phyloP scores from a whole-genome alignment of 2,329 filamentous ascomycete species.

The Ramularia endophylla region DNA sequence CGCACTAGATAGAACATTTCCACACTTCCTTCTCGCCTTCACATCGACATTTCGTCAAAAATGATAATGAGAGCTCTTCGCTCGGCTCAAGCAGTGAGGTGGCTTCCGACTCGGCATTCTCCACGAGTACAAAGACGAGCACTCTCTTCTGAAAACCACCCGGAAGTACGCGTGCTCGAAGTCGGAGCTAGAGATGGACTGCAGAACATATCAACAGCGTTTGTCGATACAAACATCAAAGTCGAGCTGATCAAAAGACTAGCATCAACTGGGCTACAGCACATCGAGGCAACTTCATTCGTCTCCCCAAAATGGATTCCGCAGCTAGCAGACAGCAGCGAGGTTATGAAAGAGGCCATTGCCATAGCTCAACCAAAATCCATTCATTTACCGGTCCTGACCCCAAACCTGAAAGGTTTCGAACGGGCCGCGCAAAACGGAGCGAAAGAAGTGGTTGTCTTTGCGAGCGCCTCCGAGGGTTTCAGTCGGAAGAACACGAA shows the following conservation, averaged over 20 bases:
- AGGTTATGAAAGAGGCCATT: constrained; percentile 13
- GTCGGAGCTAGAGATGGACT: constrained; percentile 50
- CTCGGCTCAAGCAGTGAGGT: too few species aligned
- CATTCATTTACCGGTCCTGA: constrained; percentile 32
- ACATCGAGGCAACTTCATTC: constrained; percentile 49
- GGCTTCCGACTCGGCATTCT: too few species aligned
- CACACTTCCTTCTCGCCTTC: too few species aligned
- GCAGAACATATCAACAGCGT: constrained; percentile 47
- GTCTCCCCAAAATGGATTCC: constrained; percentile 52
- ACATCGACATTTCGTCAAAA: too few species aligned
- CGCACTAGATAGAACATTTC: too few species aligned
- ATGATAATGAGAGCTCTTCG: too few species aligned
- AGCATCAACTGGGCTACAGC: constrained; percentile 43
- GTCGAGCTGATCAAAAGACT: constrained; percentile 44
- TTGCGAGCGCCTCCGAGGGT: constrained; percentile 38
- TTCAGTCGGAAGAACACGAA: constrained; percentile 41
- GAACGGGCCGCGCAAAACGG: constrained; percentile 51
- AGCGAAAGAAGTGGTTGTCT: constrained; percentile 37
- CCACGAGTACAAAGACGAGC: too few species aligned
- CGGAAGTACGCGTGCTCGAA: constrained; percentile 48
- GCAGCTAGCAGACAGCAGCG: constrained; percentile 32
- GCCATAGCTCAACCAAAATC: constrained; percentile 9
- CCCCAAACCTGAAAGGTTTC: constrained; percentile 38
- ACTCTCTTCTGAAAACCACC: too few species aligned
- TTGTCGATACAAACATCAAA: constrained; percentile 45